Evolutionary conservation across 2,329 filamentous ascomycete species (phyloP), one percentile per base, ranked within the genome.

Genomic region (Ophiostoma sp.): DNA sequence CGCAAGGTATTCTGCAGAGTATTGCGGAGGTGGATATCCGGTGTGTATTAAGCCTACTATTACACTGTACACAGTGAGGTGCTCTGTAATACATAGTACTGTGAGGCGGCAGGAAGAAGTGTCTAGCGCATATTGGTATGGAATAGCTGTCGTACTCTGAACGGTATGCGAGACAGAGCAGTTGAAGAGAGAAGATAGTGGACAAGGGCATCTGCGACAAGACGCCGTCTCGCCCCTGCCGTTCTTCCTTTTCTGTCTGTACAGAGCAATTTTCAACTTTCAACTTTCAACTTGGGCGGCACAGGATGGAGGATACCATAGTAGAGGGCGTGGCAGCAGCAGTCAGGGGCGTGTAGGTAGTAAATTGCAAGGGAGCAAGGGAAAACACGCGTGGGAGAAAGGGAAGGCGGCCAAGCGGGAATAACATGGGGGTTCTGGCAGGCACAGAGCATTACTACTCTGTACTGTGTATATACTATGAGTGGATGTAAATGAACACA

Each of bases 341-440:
- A 65, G 39, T 4, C 7, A 60, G 60, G 66, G 44, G 67, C 62
- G 70, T 62, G 70, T 71, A 60, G 62, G 70, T 48, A 36, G 67
- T 23, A 64, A 57, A 62, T 54, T 23, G n/a, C 23, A 57, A 27
- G 48, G 67, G 44, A 10, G 41, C 15, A 27, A 33, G 31, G 17
- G 66, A 31, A 17, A 27, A 6, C n/a, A 27, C 52, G 41, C 31
- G 44, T 48, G 67, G 27, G 44, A 54, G 48, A 35, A 57, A 27
- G 41, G 7, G 8, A 23, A 65, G 54, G n/a, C 52, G 57, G 57
- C 27, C 52, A 57, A 57, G 52, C 52, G 52, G 57, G 57, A 62
- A 62, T 62, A 33, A 33, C 57, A 62, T 62, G 57, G 57, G 57
- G 57, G 57, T 33, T 31, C 27, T 57, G 23, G 23, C 23, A 27